phyloP scores from a whole-genome alignment of 2,329 filamentous ascomycete species.

The Phyllosticta paracitricarpa region DNA sequence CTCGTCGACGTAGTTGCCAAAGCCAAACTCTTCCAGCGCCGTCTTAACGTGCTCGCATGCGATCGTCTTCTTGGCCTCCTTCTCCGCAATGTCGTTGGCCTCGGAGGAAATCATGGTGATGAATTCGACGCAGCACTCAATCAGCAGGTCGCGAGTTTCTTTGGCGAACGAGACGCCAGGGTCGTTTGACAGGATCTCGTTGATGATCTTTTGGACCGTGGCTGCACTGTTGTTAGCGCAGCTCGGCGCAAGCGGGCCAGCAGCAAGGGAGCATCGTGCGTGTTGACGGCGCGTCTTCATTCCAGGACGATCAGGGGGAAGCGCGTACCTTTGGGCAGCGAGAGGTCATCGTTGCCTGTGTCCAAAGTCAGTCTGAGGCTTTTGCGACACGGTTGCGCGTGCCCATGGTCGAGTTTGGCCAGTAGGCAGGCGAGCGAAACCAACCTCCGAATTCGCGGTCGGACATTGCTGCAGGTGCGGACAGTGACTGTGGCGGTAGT shows the following conservation, averaged over 20 bases:
- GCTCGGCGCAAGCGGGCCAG: neutral
- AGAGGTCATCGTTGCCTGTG: conserved; percentile 29
- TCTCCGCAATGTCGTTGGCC: conserved; percentile 97
- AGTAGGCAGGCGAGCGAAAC: neutral
- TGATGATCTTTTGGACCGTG: conserved; percentile 75
- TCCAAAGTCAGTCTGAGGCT: neutral
- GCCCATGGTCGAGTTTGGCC: neutral
- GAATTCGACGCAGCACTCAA: conserved; percentile 98
- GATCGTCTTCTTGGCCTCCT: conserved; percentile 98
- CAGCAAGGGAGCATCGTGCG: neutral
- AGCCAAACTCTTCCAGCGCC: conserved; percentile 84
- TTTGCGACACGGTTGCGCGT: neutral
- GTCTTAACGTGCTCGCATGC: conserved; percentile 96
- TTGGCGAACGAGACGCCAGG: conserved; percentile 81
- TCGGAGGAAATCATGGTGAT: conserved; percentile 98
- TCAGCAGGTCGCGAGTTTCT: conserved; percentile 87
- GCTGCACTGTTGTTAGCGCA: conserved; percentile 34
- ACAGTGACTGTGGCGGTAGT: neutral
- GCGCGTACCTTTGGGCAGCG: conserved; percentile 29
- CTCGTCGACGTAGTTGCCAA: conserved; percentile 81
- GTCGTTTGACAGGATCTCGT: conserved; percentile 75
- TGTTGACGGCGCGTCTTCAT: neutral
- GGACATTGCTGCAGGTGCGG: conserved; percentile 21
- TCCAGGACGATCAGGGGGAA: neutral
- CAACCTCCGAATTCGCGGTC: conserved; percentile 32